phyloP scores from a whole-genome alignment of 1,284 basidiomycete genomes.

The Neolentinus lepideus region DNA sequence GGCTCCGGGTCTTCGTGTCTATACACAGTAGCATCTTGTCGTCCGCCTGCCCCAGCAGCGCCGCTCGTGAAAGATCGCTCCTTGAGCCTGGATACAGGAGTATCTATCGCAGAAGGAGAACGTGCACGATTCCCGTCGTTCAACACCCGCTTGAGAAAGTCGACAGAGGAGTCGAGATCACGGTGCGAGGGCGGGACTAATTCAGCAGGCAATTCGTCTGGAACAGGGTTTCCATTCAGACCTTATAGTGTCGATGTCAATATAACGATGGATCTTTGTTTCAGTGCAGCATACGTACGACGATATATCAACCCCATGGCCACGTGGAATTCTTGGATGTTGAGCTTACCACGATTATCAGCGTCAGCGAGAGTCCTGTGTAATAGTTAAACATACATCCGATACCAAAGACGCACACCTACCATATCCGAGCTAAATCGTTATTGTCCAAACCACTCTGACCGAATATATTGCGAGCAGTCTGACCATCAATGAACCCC shows the following conservation, averaged over 20 bases:
- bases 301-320: conserved; percentile 99
- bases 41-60: conserved; percentile 46
- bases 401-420: conserved; percentile 19
- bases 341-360: conserved; percentile 90
- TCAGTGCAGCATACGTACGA: conserved; percentile 43
- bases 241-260: conserved; percentile 25
- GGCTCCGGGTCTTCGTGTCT: conserved; percentile 71
- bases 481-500: conserved; percentile 85
- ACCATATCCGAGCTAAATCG: conserved; percentile 94
- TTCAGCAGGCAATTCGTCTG: conserved; percentile 82
- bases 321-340: conserved; percentile 95
- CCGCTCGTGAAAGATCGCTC: conserved; percentile 63
- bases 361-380: conserved; percentile 82
- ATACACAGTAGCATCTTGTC: conserved; percentile 91
- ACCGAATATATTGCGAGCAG: conserved; percentile 91
- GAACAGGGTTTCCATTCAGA: conserved; percentile 89
- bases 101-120: conserved; percentile 44
- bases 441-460: conserved; percentile 88
- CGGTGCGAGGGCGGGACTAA: conserved; percentile 89
- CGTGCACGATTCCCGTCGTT: conserved; percentile 64
- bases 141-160: conserved; percentile 86
- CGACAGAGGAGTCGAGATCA: conserved; percentile 88
- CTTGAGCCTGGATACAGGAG: conserved; percentile 54
- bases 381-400: conserved; percentile 5
- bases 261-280: conserved; percentile 4